Conservation (phyloP, 2,329 filamentous ascomycete species). For the Fusarium austroafricanum region DNA sequence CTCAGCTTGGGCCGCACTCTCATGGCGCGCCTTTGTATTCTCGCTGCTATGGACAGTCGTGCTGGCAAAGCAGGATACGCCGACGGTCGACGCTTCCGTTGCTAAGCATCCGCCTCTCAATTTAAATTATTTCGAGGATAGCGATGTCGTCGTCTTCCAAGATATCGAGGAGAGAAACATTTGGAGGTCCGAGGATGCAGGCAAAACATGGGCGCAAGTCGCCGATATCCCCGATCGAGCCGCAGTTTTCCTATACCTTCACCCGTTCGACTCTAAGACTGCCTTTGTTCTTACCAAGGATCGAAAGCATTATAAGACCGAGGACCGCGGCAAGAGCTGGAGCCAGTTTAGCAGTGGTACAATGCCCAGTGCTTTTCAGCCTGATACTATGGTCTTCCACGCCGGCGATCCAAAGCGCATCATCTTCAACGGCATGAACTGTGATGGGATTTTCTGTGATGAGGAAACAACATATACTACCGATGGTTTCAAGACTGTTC, state of each 20-base stretch:
- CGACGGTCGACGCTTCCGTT: conserved; percentile 71
- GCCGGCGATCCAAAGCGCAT: conserved; percentile 85
- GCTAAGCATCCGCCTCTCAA: conserved; percentile 76
- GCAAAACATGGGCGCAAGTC: conserved; percentile 78
- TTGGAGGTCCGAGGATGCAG: conserved; percentile 84
- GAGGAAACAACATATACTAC: conserved; percentile 79
- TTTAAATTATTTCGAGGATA: conserved; percentile 92
- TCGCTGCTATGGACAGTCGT: conserved; percentile 56
- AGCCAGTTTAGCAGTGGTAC: conserved; percentile 73
- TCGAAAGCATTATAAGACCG: conserved; percentile 82
- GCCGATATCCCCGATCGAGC: conserved; percentile 72
- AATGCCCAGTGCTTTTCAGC: conserved; percentile 65
- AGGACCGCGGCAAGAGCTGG: conserved; percentile 87
- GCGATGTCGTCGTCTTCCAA: conserved; percentile 81
- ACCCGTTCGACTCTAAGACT: conserved; percentile 80
- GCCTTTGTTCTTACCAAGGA: conserved; percentile 82
- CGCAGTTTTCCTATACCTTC: conserved; percentile 74
- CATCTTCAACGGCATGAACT: conserved; percentile 82
- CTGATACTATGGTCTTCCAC: conserved; percentile 77
- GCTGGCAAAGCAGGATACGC: conserved; percentile 71
- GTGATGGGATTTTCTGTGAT: conserved; percentile 71
- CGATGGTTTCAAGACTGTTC: conserved; percentile 81
- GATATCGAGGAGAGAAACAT: conserved; percentile 73
- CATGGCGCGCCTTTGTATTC: conserved; percentile 64
- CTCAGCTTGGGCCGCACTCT: conserved; percentile 60